Evolutionary conservation across 1,284 basidiomycete genomes (phyloP).

Genomic region (Tetrapyrgos nigripes): DNA sequence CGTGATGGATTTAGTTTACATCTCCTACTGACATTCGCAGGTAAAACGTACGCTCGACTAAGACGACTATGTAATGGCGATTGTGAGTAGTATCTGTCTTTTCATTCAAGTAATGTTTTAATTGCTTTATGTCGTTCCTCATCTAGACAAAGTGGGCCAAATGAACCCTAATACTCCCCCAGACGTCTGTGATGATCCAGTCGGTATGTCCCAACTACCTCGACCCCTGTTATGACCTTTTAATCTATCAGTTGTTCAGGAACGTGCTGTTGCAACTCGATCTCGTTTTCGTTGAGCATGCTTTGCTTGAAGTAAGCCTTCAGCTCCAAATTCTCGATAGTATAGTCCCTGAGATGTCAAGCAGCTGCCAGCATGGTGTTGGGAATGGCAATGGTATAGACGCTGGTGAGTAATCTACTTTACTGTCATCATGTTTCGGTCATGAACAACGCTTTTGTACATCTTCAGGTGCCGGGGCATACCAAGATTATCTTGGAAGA

Average conservation of each 20-base stretch:
- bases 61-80: slow-evolving; percentile 33
- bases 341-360: background rate
- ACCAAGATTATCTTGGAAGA: slow-evolving; percentile 13
- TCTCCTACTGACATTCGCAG: slow-evolving; percentile 13
- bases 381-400: slow-evolving; percentile 16
- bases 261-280: slow-evolving; percentile 35
- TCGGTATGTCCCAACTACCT: slow-evolving; percentile 13
- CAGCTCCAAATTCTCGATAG: background rate
- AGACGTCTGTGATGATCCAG: slow-evolving; percentile 32
- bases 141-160: slow-evolving; percentile 21
- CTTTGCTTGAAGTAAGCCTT: slow-evolving; percentile 34
- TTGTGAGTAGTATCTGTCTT: slow-evolving; percentile 22
- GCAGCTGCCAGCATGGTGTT: slow-evolving; percentile 25
- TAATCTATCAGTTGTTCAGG: slow-evolving; percentile 11
- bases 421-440: no score
- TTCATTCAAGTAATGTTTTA: background rate
- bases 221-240: background rate
- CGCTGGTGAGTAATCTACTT: background rate
- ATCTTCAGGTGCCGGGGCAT: slow-evolving; percentile 12
- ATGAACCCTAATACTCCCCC: slow-evolving; percentile 29
- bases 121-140: background rate
- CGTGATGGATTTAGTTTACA: background rate
- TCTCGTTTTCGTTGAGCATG: slow-evolving; percentile 36
- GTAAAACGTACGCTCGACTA: slow-evolving; percentile 34
- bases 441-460: background rate